A percentile compares a stretch with the other conserved stretches of the same genome.
Evolutionary conservation across 345 rosid species (phyloP).

Genomic region (Lepidium aucheri): DNA sequence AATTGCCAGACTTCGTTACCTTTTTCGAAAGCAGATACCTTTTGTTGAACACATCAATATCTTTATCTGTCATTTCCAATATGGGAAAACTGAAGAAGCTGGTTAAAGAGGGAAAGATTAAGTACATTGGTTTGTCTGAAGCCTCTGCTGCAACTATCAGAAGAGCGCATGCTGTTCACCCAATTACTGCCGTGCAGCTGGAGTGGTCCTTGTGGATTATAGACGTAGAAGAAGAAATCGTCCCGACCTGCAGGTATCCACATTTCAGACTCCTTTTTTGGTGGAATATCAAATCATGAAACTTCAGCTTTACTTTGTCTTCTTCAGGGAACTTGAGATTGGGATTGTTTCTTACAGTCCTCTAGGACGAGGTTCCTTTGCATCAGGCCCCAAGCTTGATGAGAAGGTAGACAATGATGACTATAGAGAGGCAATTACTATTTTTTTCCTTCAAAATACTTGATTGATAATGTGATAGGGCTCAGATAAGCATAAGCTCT

Average conservation of each 20-base stretch:
- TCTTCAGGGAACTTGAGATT: constrained; percentile 58
- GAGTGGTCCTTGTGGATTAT: constrained; percentile 75
- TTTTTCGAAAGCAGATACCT: no score
- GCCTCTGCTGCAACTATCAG: constrained; percentile 33
- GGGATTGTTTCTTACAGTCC: constrained; percentile 71
- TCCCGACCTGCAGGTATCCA: constrained; percentile 24
- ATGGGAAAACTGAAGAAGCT: constrained; percentile 61
- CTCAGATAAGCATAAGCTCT: no score
- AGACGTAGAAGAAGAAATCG: constrained; percentile 57
- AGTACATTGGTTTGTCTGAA: constrained; percentile 56
- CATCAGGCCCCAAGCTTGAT: constrained; percentile 40
- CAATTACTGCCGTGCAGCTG: constrained; percentile 51
- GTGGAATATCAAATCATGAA: not conserved
- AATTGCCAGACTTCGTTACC: no score
- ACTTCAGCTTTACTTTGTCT: not conserved
- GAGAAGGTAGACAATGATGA: constrained; percentile 33
- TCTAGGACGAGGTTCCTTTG: constrained; percentile 56
- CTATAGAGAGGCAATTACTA: not conserved
- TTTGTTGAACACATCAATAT: no score
- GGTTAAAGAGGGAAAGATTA: constrained; percentile 63
- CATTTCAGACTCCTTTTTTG: not conserved
- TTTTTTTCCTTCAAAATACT: no score
- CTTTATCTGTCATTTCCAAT: not conserved
- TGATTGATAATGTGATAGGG: no score
- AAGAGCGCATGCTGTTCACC: constrained; percentile 50